A percentile compares a stretch with the other conserved stretches of the same genome.
Evolutionary conservation across 1,139 yeast genomes (phyloP).

Genomic region (Yamadazyma diospyri): DNA sequence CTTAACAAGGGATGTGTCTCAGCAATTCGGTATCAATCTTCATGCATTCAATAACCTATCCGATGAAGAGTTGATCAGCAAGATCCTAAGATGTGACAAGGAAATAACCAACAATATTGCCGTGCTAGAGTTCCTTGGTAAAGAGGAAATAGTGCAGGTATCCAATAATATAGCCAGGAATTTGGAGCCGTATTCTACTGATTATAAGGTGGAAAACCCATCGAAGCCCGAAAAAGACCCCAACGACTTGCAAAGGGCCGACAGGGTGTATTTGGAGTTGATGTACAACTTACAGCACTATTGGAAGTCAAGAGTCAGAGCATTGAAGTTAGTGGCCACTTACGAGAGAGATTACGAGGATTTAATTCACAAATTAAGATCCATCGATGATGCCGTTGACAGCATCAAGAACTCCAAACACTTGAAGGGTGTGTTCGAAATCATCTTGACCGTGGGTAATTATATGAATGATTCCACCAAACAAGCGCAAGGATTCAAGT

Average conservation of each 20-base stretch:
- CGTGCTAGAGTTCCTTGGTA: slow-evolving; percentile 67
- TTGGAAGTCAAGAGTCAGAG: slow-evolving; percentile 78
- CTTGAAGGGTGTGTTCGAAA: slow-evolving; percentile 65
- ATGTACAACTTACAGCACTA: slow-evolving; percentile 73
- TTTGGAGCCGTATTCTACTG: slow-evolving; percentile 63
- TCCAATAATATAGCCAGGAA: slow-evolving; percentile 60
- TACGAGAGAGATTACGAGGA: slow-evolving; percentile 75
- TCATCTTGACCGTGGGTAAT: slow-evolving; percentile 78
- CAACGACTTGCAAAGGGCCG: slow-evolving; percentile 69
- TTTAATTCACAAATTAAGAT: slow-evolving; percentile 54
- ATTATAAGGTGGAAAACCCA: slow-evolving; percentile 46
- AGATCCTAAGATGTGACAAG: slow-evolving; percentile 61
- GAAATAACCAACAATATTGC: slow-evolving; percentile 55
- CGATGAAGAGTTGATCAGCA: slow-evolving; percentile 55
- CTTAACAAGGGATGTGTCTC: slow-evolving; percentile 67
- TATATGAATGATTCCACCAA: slow-evolving; percentile 79
- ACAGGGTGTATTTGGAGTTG: slow-evolving; percentile 68
- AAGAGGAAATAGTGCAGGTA: slow-evolving; percentile 64
- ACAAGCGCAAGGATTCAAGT: slow-evolving; percentile 77
- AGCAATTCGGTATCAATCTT: slow-evolving; percentile 75
- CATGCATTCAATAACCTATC: slow-evolving; percentile 54
- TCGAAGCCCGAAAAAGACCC: slow-evolving; percentile 72
- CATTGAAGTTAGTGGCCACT: slow-evolving; percentile 54
- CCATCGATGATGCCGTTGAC: slow-evolving; percentile 63
- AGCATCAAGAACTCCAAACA: slow-evolving; percentile 56